These are phyloP conservation scores for Alternaria consortialis DNA, from an alignment of 2,329 filamentous ascomycete genomes.

Conservation along the genomic window DNA sequence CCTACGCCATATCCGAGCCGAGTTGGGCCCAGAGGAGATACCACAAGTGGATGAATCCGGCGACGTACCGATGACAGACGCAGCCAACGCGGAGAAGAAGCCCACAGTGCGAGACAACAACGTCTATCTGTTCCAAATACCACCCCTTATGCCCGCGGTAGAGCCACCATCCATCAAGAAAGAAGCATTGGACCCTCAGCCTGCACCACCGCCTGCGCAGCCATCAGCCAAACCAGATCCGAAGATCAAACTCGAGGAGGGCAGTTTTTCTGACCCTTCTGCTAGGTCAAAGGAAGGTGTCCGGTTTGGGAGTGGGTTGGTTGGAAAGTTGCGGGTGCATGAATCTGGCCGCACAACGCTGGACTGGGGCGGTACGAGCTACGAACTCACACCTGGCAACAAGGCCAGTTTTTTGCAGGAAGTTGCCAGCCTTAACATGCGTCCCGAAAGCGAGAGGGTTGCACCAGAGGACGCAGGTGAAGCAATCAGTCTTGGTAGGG, in stretches of 20 bases:
- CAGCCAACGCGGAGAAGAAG: constrained; percentile 28
- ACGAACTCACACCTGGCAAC: constrained; percentile 66
- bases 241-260: constrained; percentile 46
- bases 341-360: constrained; percentile 68
- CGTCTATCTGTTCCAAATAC: constrained; percentile 71
- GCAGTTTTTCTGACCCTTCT: constrained; percentile 31
- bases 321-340: constrained; percentile 70
- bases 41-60: constrained; percentile 51
- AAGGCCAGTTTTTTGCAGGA: constrained; percentile 69
- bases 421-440: constrained; percentile 55
- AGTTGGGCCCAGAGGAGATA: constrained; percentile 55
- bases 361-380: constrained; percentile 69
- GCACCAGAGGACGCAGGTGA: constrained; percentile 51
- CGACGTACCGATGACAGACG: constrained; percentile 51
- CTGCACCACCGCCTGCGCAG: constrained; percentile 21
- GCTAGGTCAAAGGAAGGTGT: constrained; percentile 28
- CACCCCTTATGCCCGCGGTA: constrained; percentile 68
- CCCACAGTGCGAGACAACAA: constrained; percentile 58
- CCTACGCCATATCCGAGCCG: constrained; percentile 56
- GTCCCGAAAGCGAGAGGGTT: constrained; percentile 47
- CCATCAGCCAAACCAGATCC: constrained; percentile 27
- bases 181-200: constrained; percentile 29
- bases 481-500: constrained; percentile 66
- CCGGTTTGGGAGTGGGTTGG: constrained; percentile 61
- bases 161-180: constrained; percentile 50